Conservation (phyloP, 441 rosid species). For the Capsella rubella region DNA sequence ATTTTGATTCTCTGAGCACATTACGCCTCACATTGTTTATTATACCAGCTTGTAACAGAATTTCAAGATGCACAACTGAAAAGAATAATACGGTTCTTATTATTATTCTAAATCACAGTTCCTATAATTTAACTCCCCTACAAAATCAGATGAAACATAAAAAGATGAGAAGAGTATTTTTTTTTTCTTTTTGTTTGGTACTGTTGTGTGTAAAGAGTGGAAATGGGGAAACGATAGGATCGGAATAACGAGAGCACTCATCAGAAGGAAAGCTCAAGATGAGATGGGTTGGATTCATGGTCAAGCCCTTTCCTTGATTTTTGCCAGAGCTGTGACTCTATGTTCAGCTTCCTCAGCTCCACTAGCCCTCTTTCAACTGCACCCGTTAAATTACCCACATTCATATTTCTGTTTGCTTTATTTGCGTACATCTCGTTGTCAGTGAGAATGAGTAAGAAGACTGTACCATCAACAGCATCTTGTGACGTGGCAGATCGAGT, state of each 20-base stretch:
- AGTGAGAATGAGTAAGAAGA: constrained; percentile 28
- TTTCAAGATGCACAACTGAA: constrained; percentile 10
- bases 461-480: constrained; percentile 82
- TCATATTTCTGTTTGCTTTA: background rate
- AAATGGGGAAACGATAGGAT: background rate
- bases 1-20: background rate
- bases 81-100: background rate
- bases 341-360: constrained; percentile 81
- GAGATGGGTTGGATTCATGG: constrained; percentile 49
- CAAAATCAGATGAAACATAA: background rate
- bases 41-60: background rate
- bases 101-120: background rate
- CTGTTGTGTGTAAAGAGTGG: background rate
- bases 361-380: constrained; percentile 83
- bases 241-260: background rate
- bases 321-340: constrained; percentile 84
- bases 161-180: no score
- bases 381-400: background rate
- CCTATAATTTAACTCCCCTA: background rate
- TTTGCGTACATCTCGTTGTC: constrained; percentile 6
- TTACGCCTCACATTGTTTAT: background rate
- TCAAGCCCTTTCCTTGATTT: constrained; percentile 63
- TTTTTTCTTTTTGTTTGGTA: background rate
- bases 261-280: constrained; percentile 51
- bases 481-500: constrained; percentile 56